A percentile compares a stretch with the other conserved stretches of the same genome.
These are phyloP conservation scores for Luffa aegyptiaca DNA, from an alignment of 306 rosid genomes.

Conservation along the genomic window DNA sequence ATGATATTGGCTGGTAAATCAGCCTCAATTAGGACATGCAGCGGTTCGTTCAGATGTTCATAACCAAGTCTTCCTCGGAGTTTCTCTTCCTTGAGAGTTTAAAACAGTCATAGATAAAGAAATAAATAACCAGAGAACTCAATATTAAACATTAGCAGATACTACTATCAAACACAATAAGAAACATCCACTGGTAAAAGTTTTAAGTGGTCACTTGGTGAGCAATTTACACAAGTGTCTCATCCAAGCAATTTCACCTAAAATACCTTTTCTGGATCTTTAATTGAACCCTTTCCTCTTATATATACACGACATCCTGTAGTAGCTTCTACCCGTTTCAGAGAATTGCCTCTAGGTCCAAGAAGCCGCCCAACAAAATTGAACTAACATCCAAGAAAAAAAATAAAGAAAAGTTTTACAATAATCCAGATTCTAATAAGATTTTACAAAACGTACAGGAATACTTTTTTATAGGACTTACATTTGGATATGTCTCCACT, in stretches of 20 bases:
- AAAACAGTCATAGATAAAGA: not conserved
- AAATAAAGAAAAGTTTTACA: constrained; percentile 5
- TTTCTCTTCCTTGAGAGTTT: constrained; percentile 59
- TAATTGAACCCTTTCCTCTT: constrained; percentile 89
- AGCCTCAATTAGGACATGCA: constrained; percentile 85
- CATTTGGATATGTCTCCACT: constrained; percentile 83
- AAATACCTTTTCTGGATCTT: constrained; percentile 44
- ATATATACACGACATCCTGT: constrained; percentile 94
- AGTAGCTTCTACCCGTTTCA: constrained; percentile 87
- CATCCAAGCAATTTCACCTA: not conserved
- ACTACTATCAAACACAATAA: not conserved
- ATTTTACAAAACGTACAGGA: not conserved
- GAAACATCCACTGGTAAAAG: not conserved
- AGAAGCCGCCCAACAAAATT: constrained; percentile 97
- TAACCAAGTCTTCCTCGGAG: constrained; percentile 93
- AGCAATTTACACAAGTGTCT: not conserved
- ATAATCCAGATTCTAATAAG: not conserved
- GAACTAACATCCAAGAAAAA: constrained; percentile 44
- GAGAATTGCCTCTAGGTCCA: constrained; percentile 96
- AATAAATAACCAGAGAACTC: not conserved
- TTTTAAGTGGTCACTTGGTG: not conserved
- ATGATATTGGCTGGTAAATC: constrained; percentile 80
- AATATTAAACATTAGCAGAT: not conserved
- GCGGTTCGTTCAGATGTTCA: constrained; percentile 90
- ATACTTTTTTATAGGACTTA: constrained; percentile 21